Percentiles rank a stretch among this genome's conserved stretches.
These are phyloP conservation scores for Penicillium steckii DNA, from an alignment of 495 filamentous ascomycete species.

Conservation along the genomic window DNA sequence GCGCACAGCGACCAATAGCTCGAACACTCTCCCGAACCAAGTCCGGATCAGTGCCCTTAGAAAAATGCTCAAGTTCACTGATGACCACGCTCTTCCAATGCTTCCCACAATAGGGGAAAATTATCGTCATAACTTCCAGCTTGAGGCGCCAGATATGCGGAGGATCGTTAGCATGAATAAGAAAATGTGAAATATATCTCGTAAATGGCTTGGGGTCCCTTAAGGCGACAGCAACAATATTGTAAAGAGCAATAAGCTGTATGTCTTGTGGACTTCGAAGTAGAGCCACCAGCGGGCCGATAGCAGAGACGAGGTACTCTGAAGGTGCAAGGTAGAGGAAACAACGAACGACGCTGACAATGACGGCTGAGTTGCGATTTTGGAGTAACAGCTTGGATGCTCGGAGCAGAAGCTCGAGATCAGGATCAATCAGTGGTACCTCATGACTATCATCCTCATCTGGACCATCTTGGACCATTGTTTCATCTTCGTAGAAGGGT, in stretches of 20 bases:
- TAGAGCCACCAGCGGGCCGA: conserved; percentile 83
- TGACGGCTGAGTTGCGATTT: conserved; percentile 88
- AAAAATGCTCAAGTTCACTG: conserved; percentile 90
- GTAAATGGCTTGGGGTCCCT: conserved; percentile 72
- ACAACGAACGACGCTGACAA: conserved; percentile 81
- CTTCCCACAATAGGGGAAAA: conserved; percentile 77
- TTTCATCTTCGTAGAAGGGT: conserved; percentile 77
- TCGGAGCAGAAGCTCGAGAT: conserved; percentile 79
- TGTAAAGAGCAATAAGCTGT: conserved; percentile 83
- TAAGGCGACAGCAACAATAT: conserved; percentile 87
- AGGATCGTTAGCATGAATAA: conserved; percentile 78
- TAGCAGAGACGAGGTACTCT: conserved; percentile 64
- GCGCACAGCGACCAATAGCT: conserved; percentile 90
- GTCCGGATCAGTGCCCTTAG: conserved; percentile 68
- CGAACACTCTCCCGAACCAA: conserved; percentile 85
- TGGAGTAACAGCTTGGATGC: conserved; percentile 81
- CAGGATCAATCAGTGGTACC: conserved; percentile 67
- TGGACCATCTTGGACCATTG: conserved; percentile 39
- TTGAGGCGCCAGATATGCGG: conserved; percentile 85
- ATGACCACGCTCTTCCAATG: conserved; percentile 83
- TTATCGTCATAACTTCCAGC: conserved; percentile 81
- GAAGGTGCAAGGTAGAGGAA: conserved; percentile 79
- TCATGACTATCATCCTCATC: conserved; percentile 53
- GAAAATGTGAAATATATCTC: conserved; percentile 80
- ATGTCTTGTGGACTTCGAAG: conserved; percentile 83